A percentile compares a stretch with the other conserved stretches of the same genome.
These are phyloP conservation scores for Candida sp. DNA, from an alignment of 1,139 yeast genomes.

Conservation along the genomic window DNA sequence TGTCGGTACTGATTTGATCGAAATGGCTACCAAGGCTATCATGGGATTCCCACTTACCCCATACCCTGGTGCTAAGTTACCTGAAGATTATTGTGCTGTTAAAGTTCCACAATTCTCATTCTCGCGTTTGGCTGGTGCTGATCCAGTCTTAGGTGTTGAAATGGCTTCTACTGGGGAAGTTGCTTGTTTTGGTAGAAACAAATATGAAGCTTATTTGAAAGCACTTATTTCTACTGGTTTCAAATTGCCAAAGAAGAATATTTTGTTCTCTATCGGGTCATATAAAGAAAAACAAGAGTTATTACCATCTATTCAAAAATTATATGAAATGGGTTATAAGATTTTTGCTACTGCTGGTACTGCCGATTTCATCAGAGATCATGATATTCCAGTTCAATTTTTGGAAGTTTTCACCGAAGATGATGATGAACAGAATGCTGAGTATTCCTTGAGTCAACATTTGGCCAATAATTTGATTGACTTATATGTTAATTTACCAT, in stretches of 20 bases:
- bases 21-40: conserved; percentile 96
- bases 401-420: conserved; percentile 79
- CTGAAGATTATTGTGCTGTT: conserved; percentile 93
- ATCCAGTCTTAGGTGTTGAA: conserved; percentile 97
- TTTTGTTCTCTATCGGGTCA: conserved; percentile 94
- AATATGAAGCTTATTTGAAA: conserved; percentile 96
- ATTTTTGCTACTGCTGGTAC: conserved; percentile 99
- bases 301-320: conserved; percentile 79
- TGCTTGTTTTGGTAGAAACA: conserved; percentile 94
- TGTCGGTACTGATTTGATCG: conserved; percentile 94
- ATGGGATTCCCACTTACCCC: conserved; percentile 86
- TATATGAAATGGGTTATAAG: conserved; percentile 81
- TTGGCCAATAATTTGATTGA: conserved; percentile 96
- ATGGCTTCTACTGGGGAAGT: conserved; percentile 99
- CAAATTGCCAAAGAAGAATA: conserved; percentile 92
- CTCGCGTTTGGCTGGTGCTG: conserved; percentile 98
- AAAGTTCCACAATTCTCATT: conserved; percentile 98
- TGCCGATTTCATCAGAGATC: conserved; percentile 96
- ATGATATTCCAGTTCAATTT: conserved; percentile 90
- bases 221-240: conserved; percentile 94
- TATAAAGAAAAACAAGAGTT: conserved; percentile 94
- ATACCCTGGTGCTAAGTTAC: conserved; percentile 84
- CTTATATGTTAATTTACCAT: conserved; percentile 93
- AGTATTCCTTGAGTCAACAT: conserved; percentile 94
- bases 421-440: conserved; percentile 82